Evolutionary conservation across 495 filamentous ascomycete genomes (phyloP), one percentile per base, ranked within the genome.

Genomic region (Tuber melanosporum): DNA sequence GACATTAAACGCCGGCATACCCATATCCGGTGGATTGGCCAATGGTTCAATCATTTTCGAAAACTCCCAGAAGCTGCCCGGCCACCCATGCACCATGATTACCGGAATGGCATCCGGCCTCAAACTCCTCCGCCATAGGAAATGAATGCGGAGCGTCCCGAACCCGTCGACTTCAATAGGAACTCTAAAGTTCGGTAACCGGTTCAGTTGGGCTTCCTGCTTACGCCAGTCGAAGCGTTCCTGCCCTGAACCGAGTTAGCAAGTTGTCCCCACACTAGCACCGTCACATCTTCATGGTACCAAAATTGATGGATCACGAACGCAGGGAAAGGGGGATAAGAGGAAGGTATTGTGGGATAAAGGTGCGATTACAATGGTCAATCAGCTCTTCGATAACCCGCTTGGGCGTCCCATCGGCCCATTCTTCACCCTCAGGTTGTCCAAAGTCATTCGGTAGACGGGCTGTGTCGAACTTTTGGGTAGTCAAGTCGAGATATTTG

Each of bases 11-110:
- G 88, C 85, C 42, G 89, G 89, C 10, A 85, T 82, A 62, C 86
- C 81, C 42, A 77, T 77, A 22, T 85, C 83, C 12, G 85, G 83
- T 0, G 87, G 87, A 9, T 85, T 80, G 1, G 87, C 87, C 74
- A 94, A 86, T 12, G 88, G 84, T 20, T 87, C 86, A 52, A 93
- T 85, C 36, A 94, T 83, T 71, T 91, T 90, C 15, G 85, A 87
- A 3, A 89, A 89, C 81, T 92, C 91, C 69, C 93, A 84, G 82
- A 91, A 92, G 70, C 88, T 89, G 15, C 93, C 89, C 9, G 92
- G 92, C 86, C 92, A 92, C 42, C 89, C 88, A 73, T 91, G 91
- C 57, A 91, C 82, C 72, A 92, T 86, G n/a, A 92, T 85, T 70
- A 92, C 80, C 0, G 91, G 90, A 74, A 91, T 84, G 15, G 89